phyloP scores from a whole-genome alignment of 2,329 filamentous ascomycete species.

The Cladosporium cucumerinum region DNA sequence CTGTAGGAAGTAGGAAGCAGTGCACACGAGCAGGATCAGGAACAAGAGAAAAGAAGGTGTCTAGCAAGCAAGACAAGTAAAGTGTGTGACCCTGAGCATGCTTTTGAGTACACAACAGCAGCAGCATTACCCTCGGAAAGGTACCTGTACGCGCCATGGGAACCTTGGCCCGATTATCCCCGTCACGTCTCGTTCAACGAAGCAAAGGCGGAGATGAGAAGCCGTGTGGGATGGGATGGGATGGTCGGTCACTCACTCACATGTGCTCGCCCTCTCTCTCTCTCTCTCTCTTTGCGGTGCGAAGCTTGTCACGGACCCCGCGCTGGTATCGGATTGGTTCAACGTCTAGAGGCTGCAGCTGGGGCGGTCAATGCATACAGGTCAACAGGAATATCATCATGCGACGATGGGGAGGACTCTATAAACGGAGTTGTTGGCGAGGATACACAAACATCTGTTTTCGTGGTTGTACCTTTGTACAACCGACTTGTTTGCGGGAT shows the following conservation, averaged over 20 bases:
- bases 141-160: background rate
- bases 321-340: slow-evolving; percentile 2
- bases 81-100: background rate
- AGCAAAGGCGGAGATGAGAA: background rate
- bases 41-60: background rate
- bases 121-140: slow-evolving; percentile 16
- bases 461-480: background rate
- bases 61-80: background rate
- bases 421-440: background rate
- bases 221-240: background rate
- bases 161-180: slow-evolving; percentile 13
- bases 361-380: background rate
- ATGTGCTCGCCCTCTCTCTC: background rate
- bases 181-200: slow-evolving; percentile 1
- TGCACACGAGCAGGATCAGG: background rate
- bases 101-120: background rate
- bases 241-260: slow-evolving; percentile 3
- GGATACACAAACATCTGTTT: background rate
- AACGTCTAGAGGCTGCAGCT: background rate
- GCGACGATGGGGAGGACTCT: background rate
- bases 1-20: background rate
- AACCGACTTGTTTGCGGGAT: background rate
- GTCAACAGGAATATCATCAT: background rate
- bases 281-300: background rate
- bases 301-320: slow-evolving; percentile 2